Evolutionary conservation across 2,329 filamentous ascomycete species (phyloP).

Genomic region (Pseudogymnoascus sp.): DNA sequence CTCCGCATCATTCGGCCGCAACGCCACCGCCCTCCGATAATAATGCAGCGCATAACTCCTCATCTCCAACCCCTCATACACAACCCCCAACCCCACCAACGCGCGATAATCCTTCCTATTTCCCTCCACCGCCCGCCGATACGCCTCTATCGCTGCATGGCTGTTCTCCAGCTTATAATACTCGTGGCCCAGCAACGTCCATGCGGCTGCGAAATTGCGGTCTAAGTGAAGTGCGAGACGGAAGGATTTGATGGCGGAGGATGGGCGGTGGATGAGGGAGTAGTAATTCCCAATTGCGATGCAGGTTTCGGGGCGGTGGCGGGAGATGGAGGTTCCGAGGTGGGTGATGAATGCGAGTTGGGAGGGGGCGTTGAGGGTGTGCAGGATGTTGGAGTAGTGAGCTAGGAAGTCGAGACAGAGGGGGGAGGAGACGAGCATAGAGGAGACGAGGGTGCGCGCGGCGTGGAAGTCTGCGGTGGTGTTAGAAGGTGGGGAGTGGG

Average conservation of each 20-base stretch:
- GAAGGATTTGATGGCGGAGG: constrained; percentile 34
- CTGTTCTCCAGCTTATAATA: not conserved
- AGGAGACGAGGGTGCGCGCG: not conserved
- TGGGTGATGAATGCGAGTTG: not conserved
- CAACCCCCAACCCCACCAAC: not conserved
- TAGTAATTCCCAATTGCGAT: not conserved
- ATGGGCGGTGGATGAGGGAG: constrained; percentile 23
- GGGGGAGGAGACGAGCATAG: not conserved
- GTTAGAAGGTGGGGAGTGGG: not conserved
- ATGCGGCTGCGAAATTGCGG: not conserved
- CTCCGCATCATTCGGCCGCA: not conserved
- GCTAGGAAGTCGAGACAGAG: not conserved
- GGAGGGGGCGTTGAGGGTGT: not conserved
- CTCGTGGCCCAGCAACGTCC: not conserved
- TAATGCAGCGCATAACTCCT: not conserved
- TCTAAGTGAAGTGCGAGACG: constrained; percentile 7
- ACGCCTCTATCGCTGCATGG: not conserved
- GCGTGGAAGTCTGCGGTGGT: not conserved
- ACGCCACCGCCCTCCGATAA: not conserved
- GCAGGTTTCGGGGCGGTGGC: not conserved
- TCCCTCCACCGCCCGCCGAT: not conserved
- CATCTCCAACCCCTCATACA: not conserved
- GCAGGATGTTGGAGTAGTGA: not conserved
- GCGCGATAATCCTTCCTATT: not conserved
- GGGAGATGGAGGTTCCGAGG: not conserved